Evolutionary conservation across 2,329 filamentous ascomycete species (phyloP), one percentile per base, ranked within the genome.

Genomic region (Pseudogymnoascus sp.): DNA sequence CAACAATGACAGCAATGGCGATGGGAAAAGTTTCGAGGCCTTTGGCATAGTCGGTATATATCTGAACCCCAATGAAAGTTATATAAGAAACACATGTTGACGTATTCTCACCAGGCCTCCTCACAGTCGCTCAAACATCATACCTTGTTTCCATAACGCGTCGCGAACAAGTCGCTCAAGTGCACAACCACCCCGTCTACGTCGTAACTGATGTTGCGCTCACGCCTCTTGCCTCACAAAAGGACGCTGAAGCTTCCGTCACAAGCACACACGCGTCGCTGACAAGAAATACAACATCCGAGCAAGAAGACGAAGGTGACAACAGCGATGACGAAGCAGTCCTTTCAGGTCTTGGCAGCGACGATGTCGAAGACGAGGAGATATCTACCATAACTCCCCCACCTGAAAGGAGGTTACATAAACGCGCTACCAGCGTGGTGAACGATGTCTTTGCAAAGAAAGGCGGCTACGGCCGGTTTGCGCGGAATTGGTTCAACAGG

Each of bases 131-230:
- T 21, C 89, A 86, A 38, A 83, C 87, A 29, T 90, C 86, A 66
- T 97, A 93, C 74, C 83, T 99, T 5, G 84, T 99, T 63, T 88
- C 91, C 9, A 95, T 99, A 69, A 92, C 88, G 21, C 84, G 86
- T 63, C 89, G 93, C 55, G 84, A 95, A 70, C 90, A 96, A 73
- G 92, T 97, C 59, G 94, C 94, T 2, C 88, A 92, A 66, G 86
- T 97, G 59, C 86, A 87, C 66, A 91, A 91, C 5, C 87, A 84
- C 62, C 88, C 92, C 0, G 80, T 97, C 62, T 99, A 95, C 74
- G 87, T 91, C 39, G 85, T 97, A 64, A 94, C 89, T 44, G 91
- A 95, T 68, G 90, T 97, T 33, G 88, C 91, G 5, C 79, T 97
- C n/a, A 96, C 96, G 5, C 94, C 94, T 0, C 86, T 94, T 61